Evolutionary conservation across 192 early-diverging fungal species (phyloP), one percentile per base, ranked within the genome.

Genomic region (Linnemannia zychae): DNA sequence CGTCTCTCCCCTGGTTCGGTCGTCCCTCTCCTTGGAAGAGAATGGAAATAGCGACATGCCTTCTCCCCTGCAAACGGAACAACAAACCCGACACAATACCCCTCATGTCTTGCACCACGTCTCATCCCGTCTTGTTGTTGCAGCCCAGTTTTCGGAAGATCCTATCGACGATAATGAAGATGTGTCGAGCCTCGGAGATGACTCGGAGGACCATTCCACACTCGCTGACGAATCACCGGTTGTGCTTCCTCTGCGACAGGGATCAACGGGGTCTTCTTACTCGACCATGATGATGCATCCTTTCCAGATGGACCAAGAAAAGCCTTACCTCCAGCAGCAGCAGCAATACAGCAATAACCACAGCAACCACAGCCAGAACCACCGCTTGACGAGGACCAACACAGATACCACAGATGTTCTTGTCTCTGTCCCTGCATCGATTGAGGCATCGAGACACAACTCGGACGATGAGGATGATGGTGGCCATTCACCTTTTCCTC

Each of bases 331-430:
- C 7, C 67, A 34, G 6, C 37, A 3, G 18, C 67, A 33, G 18
- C 37, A 36, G 22, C 68, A 70, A 20, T 22, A 40, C 16, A 46
- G 7, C 24, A 40, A 46, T 3, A 33, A n/a, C 65, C 7, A 44
- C 40, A 44, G 9, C 40, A 44, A 37, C 33, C 16, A 37, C 33
- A 20, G 33, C 36, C n/a, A 50, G 20, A 60, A 15, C 46, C 69
- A 38, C 24, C 15, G 40, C 0, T 22, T 79, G 53, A 79, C 70
- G 20, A 72, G 77, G 44, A 71, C 70, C 7, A 72, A 72, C 71
- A 50, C 77, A 13, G 77, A 79, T 22, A 65, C 77, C 16, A 79
- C 77, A 40, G 77, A 79, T 46, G 77, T 79, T 34, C 47, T 79
- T 33, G 60, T 79, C 11, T 79, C 77, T 16, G 60, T 72, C 70